phyloP scores from a whole-genome alignment of 768 basidiomycete genomes.

The Hypholoma fasciculare region DNA sequence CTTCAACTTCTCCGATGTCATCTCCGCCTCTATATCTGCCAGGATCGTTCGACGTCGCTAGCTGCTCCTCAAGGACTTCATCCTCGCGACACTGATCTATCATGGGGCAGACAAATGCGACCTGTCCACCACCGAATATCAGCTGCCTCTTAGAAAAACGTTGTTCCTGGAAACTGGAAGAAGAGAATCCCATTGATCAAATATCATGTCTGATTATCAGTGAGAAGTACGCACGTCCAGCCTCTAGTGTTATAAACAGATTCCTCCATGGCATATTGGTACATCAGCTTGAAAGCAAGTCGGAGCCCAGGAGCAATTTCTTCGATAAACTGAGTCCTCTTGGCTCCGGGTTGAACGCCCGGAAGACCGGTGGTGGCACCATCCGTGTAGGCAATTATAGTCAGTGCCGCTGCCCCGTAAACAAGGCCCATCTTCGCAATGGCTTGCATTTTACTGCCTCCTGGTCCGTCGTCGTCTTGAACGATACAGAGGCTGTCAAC shows the following conservation, averaged over 20 bases:
- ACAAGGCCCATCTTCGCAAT: constrained; percentile 10
- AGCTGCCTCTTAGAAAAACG: too few species aligned
- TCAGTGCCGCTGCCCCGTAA: constrained; percentile 7
- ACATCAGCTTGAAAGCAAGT: not conserved
- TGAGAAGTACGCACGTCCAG: constrained; percentile 3
- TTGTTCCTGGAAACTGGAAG: too few species aligned
- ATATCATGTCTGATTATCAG: too few species aligned
- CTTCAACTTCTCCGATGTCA: too few species aligned
- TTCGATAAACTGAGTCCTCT: not conserved
- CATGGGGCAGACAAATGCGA: too few species aligned
- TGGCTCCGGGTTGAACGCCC: constrained; percentile 1
- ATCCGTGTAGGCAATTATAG: constrained; percentile 2
- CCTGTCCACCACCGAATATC: too few species aligned
- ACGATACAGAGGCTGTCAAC: constrained; percentile 10
- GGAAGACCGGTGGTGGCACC: constrained; percentile 7
- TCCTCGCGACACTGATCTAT: too few species aligned
- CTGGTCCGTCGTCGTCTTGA: constrained; percentile 2
- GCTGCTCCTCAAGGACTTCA: too few species aligned
- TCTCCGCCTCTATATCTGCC: too few species aligned
- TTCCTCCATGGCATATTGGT: not conserved
- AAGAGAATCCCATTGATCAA: too few species aligned
- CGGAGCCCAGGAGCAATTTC: not conserved
- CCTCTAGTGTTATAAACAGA: not conserved
- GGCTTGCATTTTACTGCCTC: constrained; percentile 8
- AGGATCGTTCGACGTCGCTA: too few species aligned